phyloP scores from a whole-genome alignment of 768 basidiomycete genomes.

The Tulasnella sp. region DNA sequence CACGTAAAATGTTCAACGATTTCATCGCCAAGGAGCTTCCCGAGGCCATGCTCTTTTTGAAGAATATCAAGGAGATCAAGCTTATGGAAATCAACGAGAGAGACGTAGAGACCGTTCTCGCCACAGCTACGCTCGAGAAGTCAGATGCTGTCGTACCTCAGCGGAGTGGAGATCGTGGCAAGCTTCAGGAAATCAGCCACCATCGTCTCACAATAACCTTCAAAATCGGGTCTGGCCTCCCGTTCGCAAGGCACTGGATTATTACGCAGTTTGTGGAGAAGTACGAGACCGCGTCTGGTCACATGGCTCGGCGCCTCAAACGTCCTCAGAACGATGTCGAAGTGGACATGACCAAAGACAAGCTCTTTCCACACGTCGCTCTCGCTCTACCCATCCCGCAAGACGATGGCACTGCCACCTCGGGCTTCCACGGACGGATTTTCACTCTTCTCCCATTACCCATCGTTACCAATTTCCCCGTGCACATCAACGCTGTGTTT shows the following conservation, averaged over 20 bases:
- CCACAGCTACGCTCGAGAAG: neutral
- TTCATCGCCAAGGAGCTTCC: neutral
- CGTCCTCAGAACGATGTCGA: slow-evolving; percentile 19
- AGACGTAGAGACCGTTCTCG: slow-evolving; percentile 22
- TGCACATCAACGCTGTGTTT: slow-evolving; percentile 2
- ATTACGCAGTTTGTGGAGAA: slow-evolving; percentile 25
- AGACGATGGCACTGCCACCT: neutral
- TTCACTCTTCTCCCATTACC: slow-evolving; percentile 44
- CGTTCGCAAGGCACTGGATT: neutral
- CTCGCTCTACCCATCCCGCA: slow-evolving; percentile 32
- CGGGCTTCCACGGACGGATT: slow-evolving; percentile 32
- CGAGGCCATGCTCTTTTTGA: neutral
- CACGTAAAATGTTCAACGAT: slow-evolving; percentile 34
- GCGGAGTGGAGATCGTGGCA: neutral
- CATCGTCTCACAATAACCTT: neutral
- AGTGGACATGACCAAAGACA: slow-evolving; percentile 34
- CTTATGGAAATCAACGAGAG: slow-evolving; percentile 34
- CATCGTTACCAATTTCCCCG: neutral
- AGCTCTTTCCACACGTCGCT: slow-evolving; percentile 35
- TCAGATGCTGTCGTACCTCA: neutral
- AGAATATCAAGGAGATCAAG: slow-evolving; percentile 29
- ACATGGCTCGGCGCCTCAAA: neutral
- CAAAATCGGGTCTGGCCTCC: neutral
- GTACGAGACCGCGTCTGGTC: slow-evolving; percentile 27
- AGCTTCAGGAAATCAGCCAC: neutral